phyloP scores from a whole-genome alignment of 441 rosid genomes.

The Populus hybrid region DNA sequence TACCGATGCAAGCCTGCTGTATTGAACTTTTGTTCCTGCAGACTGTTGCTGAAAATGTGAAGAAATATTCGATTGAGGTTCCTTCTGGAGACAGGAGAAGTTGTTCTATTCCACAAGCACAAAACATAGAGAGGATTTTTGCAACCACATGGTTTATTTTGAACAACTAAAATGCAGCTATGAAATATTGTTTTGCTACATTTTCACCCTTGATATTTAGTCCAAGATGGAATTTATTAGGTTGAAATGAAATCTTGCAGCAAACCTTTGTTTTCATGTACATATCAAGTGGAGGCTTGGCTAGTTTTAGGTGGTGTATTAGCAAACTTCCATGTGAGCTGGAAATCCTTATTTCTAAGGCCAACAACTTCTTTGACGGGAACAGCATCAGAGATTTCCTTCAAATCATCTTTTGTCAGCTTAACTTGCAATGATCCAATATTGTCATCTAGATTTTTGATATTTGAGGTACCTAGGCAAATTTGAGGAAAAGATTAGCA shows the following conservation, averaged over 20 bases:
- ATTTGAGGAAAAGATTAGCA: not conserved
- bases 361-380: conserved; percentile 18
- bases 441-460: conserved; percentile 14
- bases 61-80: not conserved
- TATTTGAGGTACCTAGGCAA: conserved; percentile 8
- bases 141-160: too few species aligned
- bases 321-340: conserved; percentile 11
- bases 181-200: not conserved
- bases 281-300: not conserved
- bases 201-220: not conserved
- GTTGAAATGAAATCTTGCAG: not conserved
- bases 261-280: too few species aligned
- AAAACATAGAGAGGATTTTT: not conserved
- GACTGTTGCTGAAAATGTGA: not conserved
- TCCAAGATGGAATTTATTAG: not conserved
- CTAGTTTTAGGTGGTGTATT: conserved; percentile 3
- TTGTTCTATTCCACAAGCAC: not conserved
- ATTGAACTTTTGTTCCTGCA: not conserved
- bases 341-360: not conserved
- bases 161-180: not conserved
- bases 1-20: not conserved
- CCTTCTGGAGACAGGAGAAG: not conserved
- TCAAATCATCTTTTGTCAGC: conserved; percentile 16
- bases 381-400: conserved; percentile 13
- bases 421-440: conserved; percentile 15